A percentile compares a stretch with the other conserved stretches of the same genome.
phyloP scores from a whole-genome alignment of 1,284 basidiomycete species.

The Microbotryum scabiosae region DNA sequence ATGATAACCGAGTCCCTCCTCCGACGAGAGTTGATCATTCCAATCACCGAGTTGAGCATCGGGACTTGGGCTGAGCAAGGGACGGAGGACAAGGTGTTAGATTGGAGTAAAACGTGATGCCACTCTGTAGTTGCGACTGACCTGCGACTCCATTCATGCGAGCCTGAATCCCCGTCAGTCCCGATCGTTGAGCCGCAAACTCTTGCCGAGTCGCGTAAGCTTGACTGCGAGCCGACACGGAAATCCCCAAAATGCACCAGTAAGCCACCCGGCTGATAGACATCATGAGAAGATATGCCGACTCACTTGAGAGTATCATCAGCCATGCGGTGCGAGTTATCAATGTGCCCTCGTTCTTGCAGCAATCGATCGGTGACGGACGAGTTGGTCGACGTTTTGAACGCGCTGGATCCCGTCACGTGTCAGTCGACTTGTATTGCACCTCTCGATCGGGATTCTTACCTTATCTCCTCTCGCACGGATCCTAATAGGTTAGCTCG shows the following conservation, averaged over 20 bases:
- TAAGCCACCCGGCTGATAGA: slow-evolving; percentile 2
- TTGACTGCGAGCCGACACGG: slow-evolving; percentile 53
- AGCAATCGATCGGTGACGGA: slow-evolving; percentile 69
- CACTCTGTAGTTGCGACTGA: slow-evolving; percentile 45
- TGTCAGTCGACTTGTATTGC: neutral
- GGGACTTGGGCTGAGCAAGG: slow-evolving; percentile 64
- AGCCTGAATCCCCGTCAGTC: slow-evolving; percentile 65
- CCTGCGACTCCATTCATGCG: slow-evolving; percentile 76
- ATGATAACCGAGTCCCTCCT: slow-evolving; percentile 84
- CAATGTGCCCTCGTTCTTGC: slow-evolving; percentile 77
- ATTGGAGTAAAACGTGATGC: neutral
- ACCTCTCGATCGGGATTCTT: slow-evolving; percentile 47
- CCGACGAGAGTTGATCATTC: slow-evolving; percentile 84
- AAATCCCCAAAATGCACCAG: neutral
- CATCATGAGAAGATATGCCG: slow-evolving; percentile 6
- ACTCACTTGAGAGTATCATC: slow-evolving; percentile 80
- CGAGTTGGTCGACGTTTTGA: slow-evolving; percentile 57
- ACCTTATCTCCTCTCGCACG: slow-evolving; percentile 95
- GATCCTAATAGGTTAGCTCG: slow-evolving; percentile 77
- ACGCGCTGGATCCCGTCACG: slow-evolving; percentile 44
- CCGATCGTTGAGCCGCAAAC: slow-evolving; percentile 72
- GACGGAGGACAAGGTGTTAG: neutral
- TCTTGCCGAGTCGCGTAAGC: slow-evolving; percentile 95
- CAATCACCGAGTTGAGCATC: slow-evolving; percentile 81
- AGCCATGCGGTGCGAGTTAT: slow-evolving; percentile 88